Conservation (phyloP, 2,329 filamentous ascomycete species). For the Arthrobotrys iridis region DNA sequence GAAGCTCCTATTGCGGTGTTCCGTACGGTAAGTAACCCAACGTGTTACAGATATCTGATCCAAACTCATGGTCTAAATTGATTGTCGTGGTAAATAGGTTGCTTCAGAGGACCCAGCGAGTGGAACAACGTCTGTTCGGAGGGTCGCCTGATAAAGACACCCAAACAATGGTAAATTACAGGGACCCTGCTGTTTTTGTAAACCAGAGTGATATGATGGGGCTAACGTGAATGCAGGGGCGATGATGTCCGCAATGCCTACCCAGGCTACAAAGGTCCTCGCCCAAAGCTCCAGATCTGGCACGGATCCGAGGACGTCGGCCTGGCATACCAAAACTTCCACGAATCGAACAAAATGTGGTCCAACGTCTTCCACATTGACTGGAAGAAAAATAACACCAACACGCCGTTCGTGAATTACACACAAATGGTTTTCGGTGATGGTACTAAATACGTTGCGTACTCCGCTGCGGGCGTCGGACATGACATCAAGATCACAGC, state of each 20-base stretch:
- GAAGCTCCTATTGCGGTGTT: slow-evolving; percentile 64
- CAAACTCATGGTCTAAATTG: too few species aligned
- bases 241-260: slow-evolving; percentile 60
- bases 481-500: slow-evolving; percentile 38
- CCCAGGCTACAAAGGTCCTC: slow-evolving; percentile 60
- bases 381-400: slow-evolving; percentile 58
- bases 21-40: slow-evolving; percentile 59
- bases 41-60: neutral
- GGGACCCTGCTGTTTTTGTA: too few species aligned
- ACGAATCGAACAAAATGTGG: slow-evolving; percentile 59
- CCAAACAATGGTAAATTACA: slow-evolving; percentile 31
- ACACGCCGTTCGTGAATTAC: slow-evolving; percentile 58
- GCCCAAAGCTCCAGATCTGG: slow-evolving; percentile 61
- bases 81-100: slow-evolving; percentile 41
- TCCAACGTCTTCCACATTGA: slow-evolving; percentile 38
- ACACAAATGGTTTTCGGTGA: slow-evolving; percentile 61
- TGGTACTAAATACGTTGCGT: slow-evolving; percentile 60
- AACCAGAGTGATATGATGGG: too few species aligned
- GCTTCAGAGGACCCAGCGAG: slow-evolving; percentile 58
- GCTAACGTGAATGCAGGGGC: slow-evolving; percentile 46
- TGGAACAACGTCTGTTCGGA: slow-evolving; percentile 33
- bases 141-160: slow-evolving; percentile 34
- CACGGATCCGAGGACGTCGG: slow-evolving; percentile 61
- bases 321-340: slow-evolving; percentile 58
- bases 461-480: slow-evolving; percentile 57